Base-by-base conservation (phyloP, 768 basidiomycete species). In the Amanita exitialis region DNA sequence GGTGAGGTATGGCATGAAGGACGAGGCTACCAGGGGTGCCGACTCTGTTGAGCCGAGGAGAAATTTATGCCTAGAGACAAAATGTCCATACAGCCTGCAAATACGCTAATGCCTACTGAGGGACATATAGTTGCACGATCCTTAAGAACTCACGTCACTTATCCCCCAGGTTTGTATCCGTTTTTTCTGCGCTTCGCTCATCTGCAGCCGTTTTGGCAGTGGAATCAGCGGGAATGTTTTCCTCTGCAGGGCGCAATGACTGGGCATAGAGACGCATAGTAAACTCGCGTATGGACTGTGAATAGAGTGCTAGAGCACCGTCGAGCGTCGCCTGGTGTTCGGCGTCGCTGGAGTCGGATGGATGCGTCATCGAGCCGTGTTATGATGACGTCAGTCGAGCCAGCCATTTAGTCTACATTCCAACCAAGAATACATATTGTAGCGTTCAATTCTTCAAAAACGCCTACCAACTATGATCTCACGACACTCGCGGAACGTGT, bases 331-430 rank as follows among this genome's bases (percentile, higher is more conserved):
- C 25, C 21, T 44, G 43, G 28, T 20, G 43, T 27, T 44, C 43
- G 21, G 43, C 43, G 12, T 44, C 43, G 25, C 25, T 44, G 1
- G 43, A 18, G 23, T 25, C 6, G 25, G 25, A 25, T 25, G 43
- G 39, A 28, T 23, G 28, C 8, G 45, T 8, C 32, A 35, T 78
- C 32, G 62, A 58, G 16, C 21, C 42, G 6, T 4, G 7, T 15
- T 28, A 4, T 9, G 27, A 44, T 43, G 42, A 43, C 25, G 13
- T 43, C 42, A 43, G 23, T 23, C 37, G 15, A 6, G 57, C 56
- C 9, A 42, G 69, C 13, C 53, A 74, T 25, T 64, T 64, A 3
- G 64, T 60, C n/a, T 34, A 37, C 34, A 39, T 18, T 34, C 46
- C 25, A 13, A 39, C 37, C 27, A 49, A 50, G 16, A 42, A 51